Evolutionary conservation across 78 protist genomes (phyloP).

Genomic region (Cavenderia fasciculata): DNA sequence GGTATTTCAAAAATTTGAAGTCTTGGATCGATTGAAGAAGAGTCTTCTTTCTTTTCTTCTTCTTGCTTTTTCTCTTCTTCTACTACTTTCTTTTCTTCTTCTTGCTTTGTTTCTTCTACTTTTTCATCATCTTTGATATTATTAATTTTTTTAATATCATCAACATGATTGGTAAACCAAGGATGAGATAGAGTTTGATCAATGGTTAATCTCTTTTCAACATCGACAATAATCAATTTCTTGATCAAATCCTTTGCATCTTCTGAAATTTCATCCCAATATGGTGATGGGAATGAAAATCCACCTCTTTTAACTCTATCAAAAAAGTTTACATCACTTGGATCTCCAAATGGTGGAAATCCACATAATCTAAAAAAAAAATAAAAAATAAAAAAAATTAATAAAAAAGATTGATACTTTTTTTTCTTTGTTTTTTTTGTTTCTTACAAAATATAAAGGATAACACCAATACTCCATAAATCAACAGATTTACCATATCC

Average conservation of each 20-base stretch:
- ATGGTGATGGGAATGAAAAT: conserved; percentile 76
- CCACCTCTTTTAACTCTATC: conserved; percentile 57
- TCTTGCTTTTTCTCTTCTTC: too few relatives aligned
- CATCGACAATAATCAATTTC: conserved; percentile 53
- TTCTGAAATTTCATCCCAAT: conserved; percentile 75
- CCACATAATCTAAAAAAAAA: conserved; percentile 58
- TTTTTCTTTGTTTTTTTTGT: too few relatives aligned
- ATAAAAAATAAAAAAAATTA: neutral
- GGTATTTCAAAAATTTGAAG: too few relatives aligned
- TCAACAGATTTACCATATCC: conserved; percentile 81
- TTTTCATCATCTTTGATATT: neutral
- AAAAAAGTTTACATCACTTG: conserved; percentile 39
- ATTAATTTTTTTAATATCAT: conserved; percentile 3
- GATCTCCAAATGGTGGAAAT: conserved; percentile 76
- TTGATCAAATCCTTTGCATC: conserved; percentile 43
- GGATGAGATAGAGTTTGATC: conserved; percentile 72
- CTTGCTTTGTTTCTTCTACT: neutral
- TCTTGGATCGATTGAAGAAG: too few relatives aligned
- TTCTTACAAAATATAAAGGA: conserved; percentile 45
- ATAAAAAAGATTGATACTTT: neutral
- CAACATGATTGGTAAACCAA: conserved; percentile 62
- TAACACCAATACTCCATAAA: conserved; percentile 82
- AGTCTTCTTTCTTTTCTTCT: too few relatives aligned
- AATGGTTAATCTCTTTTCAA: conserved; percentile 37
- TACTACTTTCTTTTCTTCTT: neutral